Percentiles rank a stretch among this genome's conserved stretches.
phyloP scores from a whole-genome alignment of 2,329 filamentous ascomycete genomes.

The Cytospora paraplurivora region DNA sequence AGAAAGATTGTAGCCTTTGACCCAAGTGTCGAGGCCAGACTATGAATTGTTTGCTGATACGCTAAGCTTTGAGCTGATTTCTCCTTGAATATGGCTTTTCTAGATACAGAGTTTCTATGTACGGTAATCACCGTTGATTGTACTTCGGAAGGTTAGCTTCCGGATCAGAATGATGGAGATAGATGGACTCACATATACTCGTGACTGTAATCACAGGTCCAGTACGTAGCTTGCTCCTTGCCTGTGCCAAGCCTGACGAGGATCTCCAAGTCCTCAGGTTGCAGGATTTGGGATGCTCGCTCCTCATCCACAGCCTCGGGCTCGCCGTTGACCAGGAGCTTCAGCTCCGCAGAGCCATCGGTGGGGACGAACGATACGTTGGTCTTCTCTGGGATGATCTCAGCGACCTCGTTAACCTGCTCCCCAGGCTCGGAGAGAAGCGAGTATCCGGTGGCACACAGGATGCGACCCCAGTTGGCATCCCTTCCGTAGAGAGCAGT shows the following conservation, averaged over 20 bases:
- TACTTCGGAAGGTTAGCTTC: slow-evolving; percentile 26
- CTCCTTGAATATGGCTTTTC: too few species aligned
- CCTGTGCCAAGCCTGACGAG: slow-evolving; percentile 72
- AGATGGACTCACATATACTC: slow-evolving; percentile 61
- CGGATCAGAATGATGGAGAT: slow-evolving; percentile 24
- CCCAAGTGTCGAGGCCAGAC: too few species aligned
- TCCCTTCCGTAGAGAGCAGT: slow-evolving; percentile 96
- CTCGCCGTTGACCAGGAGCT: slow-evolving; percentile 76
- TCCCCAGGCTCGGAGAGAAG: slow-evolving; percentile 61
- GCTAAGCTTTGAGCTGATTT: too few species aligned
- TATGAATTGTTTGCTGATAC: too few species aligned
- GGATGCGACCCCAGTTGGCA: slow-evolving; percentile 96
- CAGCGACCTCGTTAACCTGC: slow-evolving; percentile 59
- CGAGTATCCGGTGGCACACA: slow-evolving; percentile 89
- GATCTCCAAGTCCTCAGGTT: slow-evolving; percentile 79
- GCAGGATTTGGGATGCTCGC: slow-evolving; percentile 75
- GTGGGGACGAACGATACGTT: slow-evolving; percentile 78
- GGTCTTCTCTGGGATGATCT: slow-evolving; percentile 68
- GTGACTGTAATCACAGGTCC: slow-evolving; percentile 86
- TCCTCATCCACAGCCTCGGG: slow-evolving; percentile 77
- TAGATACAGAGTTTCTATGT: too few species aligned
- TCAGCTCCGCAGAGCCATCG: slow-evolving; percentile 76
- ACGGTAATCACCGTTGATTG: slow-evolving; percentile 69
- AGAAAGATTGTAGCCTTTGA: too few species aligned
- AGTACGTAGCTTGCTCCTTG: slow-evolving; percentile 70